A percentile compares a stretch with the other conserved stretches of the same genome.
These are phyloP conservation scores for Microstegium vimineum DNA, from an alignment of 176 grass and related monocot genomes.

Conservation along the genomic window DNA sequence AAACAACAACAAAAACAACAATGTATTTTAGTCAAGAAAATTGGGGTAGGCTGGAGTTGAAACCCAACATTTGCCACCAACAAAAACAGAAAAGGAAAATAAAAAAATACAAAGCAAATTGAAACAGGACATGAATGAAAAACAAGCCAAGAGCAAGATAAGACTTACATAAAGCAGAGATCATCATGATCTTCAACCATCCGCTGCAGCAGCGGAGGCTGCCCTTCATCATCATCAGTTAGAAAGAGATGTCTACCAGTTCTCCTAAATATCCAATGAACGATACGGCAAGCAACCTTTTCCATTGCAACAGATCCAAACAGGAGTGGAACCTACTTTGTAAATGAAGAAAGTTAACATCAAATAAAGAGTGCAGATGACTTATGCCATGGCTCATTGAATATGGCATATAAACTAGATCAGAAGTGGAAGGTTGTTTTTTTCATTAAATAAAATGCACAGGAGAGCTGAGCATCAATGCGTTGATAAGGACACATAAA, in stretches of 20 bases:
- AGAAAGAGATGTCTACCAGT: conserved; percentile 97
- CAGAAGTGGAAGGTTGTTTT: neutral
- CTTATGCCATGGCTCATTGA: neutral
- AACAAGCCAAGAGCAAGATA: conserved; percentile 22
- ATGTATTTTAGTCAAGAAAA: neutral
- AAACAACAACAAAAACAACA: neutral
- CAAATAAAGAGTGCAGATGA: neutral
- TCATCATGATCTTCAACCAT: conserved; percentile 73
- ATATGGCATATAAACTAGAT: neutral
- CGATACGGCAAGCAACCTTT: conserved; percentile 58
- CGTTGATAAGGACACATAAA: neutral
- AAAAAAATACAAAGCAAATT: neutral
- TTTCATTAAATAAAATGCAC: neutral
- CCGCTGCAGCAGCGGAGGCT: conserved; percentile 62
- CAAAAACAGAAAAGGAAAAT: neutral
- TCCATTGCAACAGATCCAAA: conserved; percentile 77
- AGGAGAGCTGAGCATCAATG: neutral
- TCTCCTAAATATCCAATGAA: conserved; percentile 91
- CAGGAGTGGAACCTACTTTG: conserved; percentile 73
- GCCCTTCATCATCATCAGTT: conserved; percentile 70
- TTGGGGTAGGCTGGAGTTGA: neutral
- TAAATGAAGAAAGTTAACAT: conserved; percentile 6
- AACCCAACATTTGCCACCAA: neutral
- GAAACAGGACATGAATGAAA: neutral
- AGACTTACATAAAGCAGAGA: conserved; percentile 80